These are phyloP conservation scores for Pyrenophora seminiperda DNA, from an alignment of 2,329 filamentous ascomycete genomes.

Conservation along the genomic window DNA sequence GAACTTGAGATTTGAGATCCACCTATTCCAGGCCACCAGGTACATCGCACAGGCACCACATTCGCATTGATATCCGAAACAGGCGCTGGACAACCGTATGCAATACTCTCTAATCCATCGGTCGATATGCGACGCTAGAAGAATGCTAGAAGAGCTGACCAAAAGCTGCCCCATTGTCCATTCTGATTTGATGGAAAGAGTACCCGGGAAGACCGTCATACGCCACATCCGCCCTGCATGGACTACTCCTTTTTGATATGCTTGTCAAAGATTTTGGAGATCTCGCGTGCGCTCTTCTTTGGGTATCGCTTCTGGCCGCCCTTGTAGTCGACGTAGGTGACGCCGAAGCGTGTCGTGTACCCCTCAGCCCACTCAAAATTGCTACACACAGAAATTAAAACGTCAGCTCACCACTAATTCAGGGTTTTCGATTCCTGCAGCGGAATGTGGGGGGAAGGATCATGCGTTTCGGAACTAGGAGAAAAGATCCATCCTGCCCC, in stretches of 20 bases:
- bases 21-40: background rate
- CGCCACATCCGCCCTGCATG: constrained; percentile 22
- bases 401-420: constrained; percentile 4
- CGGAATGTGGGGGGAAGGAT: background rate
- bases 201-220: constrained; percentile 14
- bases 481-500: constrained; percentile 5
- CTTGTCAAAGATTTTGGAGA: constrained; percentile 72
- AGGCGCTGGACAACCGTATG: too few species aligned
- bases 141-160: constrained; percentile 22
- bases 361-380: constrained; percentile 95
- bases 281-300: constrained; percentile 79
- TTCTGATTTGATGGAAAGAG: constrained; percentile 11
- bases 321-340: constrained; percentile 81
- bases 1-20: too few species aligned
- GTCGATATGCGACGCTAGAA: constrained; percentile 26
- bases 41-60: constrained; percentile 4
- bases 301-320: constrained; percentile 78
- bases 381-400: constrained; percentile 45
- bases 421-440: too few species aligned
- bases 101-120: too few species aligned
- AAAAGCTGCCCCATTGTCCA: constrained; percentile 1
- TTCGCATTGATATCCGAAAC: background rate
- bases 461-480: constrained; percentile 18
- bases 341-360: constrained; percentile 84
- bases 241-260: constrained; percentile 66